These are phyloP conservation scores for Talaromyces nanjingensis DNA, from an alignment of 495 filamentous ascomycete genomes.

Conservation along the genomic window DNA sequence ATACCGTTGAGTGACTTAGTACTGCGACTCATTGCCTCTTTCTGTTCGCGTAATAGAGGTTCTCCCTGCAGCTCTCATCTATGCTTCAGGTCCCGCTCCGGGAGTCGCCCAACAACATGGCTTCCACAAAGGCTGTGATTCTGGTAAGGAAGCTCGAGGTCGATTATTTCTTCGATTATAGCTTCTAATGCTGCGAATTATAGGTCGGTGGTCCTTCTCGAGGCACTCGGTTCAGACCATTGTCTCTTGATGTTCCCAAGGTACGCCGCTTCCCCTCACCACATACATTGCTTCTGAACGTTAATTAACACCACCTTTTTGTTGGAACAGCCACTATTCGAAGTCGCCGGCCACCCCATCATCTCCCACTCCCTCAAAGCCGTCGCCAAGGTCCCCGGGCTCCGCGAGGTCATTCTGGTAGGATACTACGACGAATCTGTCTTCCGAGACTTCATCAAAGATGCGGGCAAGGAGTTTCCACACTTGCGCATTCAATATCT, in stretches of 20 bases:
- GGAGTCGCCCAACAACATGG: conserved; percentile 32
- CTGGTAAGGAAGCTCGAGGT: conserved; percentile 39
- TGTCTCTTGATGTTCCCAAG: conserved; percentile 97
- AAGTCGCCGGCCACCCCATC: conserved; percentile 96
- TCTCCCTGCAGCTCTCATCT: neutral
- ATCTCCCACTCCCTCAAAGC: conserved; percentile 95
- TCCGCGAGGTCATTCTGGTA: conserved; percentile 94
- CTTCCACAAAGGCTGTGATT: conserved; percentile 66
- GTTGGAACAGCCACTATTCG: conserved; percentile 78
- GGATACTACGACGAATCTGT: conserved; percentile 98
- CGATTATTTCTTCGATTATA: neutral
- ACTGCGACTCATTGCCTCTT: neutral
- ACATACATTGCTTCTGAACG: conserved; percentile 8
- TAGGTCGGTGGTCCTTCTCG: conserved; percentile 90
- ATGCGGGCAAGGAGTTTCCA: conserved; percentile 74
- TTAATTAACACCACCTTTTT: conserved; percentile 9
- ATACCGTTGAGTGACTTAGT: neutral
- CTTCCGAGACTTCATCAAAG: conserved; percentile 97
- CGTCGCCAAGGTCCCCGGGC: conserved; percentile 81
- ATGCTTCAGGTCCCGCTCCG: conserved; percentile 46
- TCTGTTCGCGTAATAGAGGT: neutral
- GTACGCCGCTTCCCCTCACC: conserved; percentile 38
- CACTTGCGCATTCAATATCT: conserved; percentile 91
- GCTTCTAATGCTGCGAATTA: conserved; percentile 16
- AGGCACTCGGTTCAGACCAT: conserved; percentile 91